Percentiles rank a stretch among this genome's conserved stretches.
Evolutionary conservation across 2,329 filamentous ascomycete genomes (phyloP).

Genomic region (Penicillium expansum): DNA sequence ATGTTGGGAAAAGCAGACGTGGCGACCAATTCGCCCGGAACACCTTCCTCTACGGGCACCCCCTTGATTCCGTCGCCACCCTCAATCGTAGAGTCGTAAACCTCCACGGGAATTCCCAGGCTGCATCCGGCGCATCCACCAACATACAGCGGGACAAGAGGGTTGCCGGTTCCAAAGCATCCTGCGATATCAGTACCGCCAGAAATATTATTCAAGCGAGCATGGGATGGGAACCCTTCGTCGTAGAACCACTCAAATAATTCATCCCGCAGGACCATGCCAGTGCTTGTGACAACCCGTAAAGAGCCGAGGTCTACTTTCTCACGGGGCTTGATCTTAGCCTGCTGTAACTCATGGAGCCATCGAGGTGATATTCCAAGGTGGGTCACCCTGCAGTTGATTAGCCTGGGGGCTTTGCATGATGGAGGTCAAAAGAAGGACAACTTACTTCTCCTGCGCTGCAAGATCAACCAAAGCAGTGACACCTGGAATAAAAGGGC

Average conservation of each 20-base stretch:
- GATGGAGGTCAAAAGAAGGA: not conserved
- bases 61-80: constrained; percentile 39
- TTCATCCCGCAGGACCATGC: constrained; percentile 76
- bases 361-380: constrained; percentile 75
- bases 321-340: constrained; percentile 59
- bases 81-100: constrained; percentile 54
- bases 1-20: constrained; percentile 72
- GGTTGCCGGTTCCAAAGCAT: constrained; percentile 53
- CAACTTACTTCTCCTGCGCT: constrained; percentile 41
- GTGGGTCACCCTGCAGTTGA: constrained; percentile 64
- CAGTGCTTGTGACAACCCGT: constrained; percentile 65
- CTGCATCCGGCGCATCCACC: constrained; percentile 55
- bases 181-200: constrained; percentile 35
- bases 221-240: constrained; percentile 62
- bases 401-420: constrained; percentile 36
- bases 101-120: constrained; percentile 54
- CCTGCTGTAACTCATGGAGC: constrained; percentile 69
- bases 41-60: constrained; percentile 57
- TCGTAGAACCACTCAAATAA: constrained; percentile 81
- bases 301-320: constrained; percentile 63
- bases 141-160: constrained; percentile 62
- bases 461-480: constrained; percentile 54
- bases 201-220: constrained; percentile 55
- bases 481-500: constrained; percentile 70
- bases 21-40: constrained; percentile 72